Base-by-base conservation (phyloP, 192 early-diverging fungal species). In the Gonapodya sp. region DNA sequence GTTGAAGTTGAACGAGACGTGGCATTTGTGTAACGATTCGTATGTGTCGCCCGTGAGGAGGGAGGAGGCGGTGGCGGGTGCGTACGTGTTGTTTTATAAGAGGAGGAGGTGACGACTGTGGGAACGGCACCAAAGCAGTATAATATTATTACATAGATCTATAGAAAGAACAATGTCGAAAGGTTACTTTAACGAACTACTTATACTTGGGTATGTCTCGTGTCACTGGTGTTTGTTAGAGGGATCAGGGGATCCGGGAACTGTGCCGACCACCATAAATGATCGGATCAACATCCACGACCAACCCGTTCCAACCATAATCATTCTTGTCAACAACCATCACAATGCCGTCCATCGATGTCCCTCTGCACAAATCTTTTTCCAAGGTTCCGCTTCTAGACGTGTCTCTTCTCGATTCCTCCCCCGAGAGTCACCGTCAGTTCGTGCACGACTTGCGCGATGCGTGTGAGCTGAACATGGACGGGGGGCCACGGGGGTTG, bases 71-170 rank as follows among this genome's bases (percentile, higher is more conserved):
- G 33, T 36, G 73, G 78, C 84, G 31, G 73, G 78, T n/a, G 80
- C 82, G 2, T 86, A 86, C 36, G 82, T 86, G 0, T 73, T 86
- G 75, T 86, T 86, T 81, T 86, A 82, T 78, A 78, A 83, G 74
- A 82, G 83, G 36, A 79, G 84, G 36, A 24, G 81, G 77, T 37
- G 31, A 81, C 64, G n/a, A n/a, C n/a, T n/a, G n/a, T n/a, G n/a
- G n/a, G n/a, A n/a, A n/a, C n/a, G n/a, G n/a, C n/a, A n/a, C n/a
- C n/a, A n/a, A n/a, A n/a, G n/a, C n/a, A n/a, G n/a, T n/a, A n/a
- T n/a, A n/a, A n/a, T n/a, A n/a, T n/a, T n/a, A n/a, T n/a, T n/a
- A n/a, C n/a, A n/a, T n/a, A n/a, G n/a, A n/a, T n/a, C n/a, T n/a
- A n/a, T n/a, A n/a, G n/a, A n/a, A n/a, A n/a, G n/a, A n/a, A n/a